A percentile compares a stretch with the other conserved stretches of the same genome.
Conservation (phyloP, 208 protist genomes). For the Trypanosoma conorhini region DNA sequence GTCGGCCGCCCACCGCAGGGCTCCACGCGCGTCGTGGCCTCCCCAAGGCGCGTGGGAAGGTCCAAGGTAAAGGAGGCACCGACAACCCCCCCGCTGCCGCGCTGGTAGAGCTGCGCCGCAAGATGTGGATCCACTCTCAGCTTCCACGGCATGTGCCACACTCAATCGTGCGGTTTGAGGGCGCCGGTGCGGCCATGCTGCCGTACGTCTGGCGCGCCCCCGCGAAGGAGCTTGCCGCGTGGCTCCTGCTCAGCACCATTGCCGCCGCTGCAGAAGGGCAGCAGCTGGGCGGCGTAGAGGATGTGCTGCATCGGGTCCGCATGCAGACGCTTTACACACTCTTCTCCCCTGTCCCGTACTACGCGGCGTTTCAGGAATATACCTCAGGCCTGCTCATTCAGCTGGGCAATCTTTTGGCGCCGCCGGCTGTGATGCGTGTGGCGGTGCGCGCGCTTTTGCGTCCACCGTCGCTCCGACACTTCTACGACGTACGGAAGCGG, state of each 20-base stretch:
- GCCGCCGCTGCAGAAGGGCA: slow-evolving; percentile 15
- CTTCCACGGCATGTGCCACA: slow-evolving; percentile 47
- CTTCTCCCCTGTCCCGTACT: slow-evolving; percentile 20
- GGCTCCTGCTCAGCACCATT: slow-evolving; percentile 28
- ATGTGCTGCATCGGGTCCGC: slow-evolving; percentile 1
- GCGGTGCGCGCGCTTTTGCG: slow-evolving; percentile 36
- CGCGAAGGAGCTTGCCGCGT: slow-evolving; percentile 31
- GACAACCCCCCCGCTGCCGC: slow-evolving; percentile 16
- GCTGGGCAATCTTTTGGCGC: slow-evolving; percentile 25
- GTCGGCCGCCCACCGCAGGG: slow-evolving; percentile 27
- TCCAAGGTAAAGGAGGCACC: background rate
- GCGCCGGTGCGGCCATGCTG: slow-evolving; percentile 14
- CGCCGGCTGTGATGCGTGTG: slow-evolving; percentile 26
- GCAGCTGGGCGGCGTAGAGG: background rate
- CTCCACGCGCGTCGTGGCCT: slow-evolving; percentile 14
- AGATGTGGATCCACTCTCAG: slow-evolving; percentile 49
- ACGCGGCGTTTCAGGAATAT: slow-evolving; percentile 37
- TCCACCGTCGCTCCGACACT: slow-evolving; percentile 20
- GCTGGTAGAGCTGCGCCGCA: slow-evolving; percentile 48
- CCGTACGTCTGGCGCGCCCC: slow-evolving; percentile 45
- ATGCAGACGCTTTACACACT: slow-evolving; percentile 29
- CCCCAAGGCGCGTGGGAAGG: background rate
- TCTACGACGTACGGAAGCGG: slow-evolving; percentile 19
- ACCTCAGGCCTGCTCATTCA: slow-evolving; percentile 25
- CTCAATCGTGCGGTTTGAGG: slow-evolving; percentile 59